These are phyloP conservation scores for Trichoderma simmonsii DNA, from an alignment of 2,329 filamentous ascomycete species.

Conservation along the genomic window DNA sequence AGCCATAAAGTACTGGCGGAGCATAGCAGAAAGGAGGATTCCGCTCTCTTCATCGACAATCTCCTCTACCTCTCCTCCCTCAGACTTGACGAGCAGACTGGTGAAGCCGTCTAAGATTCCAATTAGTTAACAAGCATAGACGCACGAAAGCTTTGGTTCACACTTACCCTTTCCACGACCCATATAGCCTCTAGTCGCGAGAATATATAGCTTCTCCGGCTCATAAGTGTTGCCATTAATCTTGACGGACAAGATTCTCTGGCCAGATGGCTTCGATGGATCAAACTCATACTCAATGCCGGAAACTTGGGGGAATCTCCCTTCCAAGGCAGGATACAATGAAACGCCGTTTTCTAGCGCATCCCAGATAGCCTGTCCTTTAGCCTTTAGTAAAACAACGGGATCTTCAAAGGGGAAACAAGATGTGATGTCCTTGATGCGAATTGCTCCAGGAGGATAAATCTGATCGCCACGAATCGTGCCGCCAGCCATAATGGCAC, in stretches of 20 bases:
- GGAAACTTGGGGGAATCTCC: constrained; percentile 79
- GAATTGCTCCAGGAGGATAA: constrained; percentile 75
- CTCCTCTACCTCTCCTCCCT: constrained; percentile 74
- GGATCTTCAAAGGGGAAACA: constrained; percentile 94
- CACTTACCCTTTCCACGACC: constrained; percentile 65
- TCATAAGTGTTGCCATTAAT: constrained; percentile 63
- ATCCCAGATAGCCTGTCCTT: constrained; percentile 69
- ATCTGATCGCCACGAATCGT: constrained; percentile 87
- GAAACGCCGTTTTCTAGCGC: constrained; percentile 83
- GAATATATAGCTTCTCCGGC: constrained; percentile 60
- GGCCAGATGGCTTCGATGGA: constrained; percentile 55
- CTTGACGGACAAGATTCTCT: constrained; percentile 60
- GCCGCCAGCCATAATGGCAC: constrained; percentile 77
- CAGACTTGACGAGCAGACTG: constrained; percentile 69
- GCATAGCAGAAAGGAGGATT: constrained; percentile 78
- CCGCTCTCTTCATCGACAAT: constrained; percentile 84
- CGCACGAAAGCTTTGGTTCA: not conserved
- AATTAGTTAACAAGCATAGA: constrained; percentile 20
- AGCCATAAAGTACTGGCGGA: constrained; percentile 89
- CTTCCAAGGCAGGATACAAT: constrained; percentile 78
- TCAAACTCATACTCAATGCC: constrained; percentile 77
- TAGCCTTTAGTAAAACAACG: constrained; percentile 71
- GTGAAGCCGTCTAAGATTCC: constrained; percentile 63
- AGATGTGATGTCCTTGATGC: constrained; percentile 77
- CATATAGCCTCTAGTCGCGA: constrained; percentile 88